phyloP scores from a whole-genome alignment of 148 eudicot genomes.

The Suaeda aralocaspica region DNA sequence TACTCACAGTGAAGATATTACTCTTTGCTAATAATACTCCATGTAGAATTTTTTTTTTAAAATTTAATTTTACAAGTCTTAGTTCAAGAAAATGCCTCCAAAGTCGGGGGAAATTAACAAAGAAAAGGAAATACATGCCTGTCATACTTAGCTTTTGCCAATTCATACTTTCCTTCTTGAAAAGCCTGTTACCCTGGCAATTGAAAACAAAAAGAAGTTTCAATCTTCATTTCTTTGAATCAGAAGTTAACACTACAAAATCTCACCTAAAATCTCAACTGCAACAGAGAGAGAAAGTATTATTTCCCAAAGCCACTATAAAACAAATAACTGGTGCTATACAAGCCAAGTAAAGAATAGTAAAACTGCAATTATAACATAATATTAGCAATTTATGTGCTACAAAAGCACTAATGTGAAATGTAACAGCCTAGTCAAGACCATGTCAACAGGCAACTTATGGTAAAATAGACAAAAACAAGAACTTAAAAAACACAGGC shows the following conservation, averaged over 20 bases:
- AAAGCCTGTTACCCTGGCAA: conserved; percentile 92
- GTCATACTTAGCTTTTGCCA: conserved; percentile 97
- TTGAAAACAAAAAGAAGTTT: conserved; percentile 11
- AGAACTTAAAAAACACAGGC: background rate
- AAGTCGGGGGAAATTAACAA: background rate
- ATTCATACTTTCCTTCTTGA: conserved; percentile 91
- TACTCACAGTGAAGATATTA: background rate
- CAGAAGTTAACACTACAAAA: background rate
- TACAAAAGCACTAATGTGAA: no score
- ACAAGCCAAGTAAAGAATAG: background rate
- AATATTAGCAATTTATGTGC: no score
- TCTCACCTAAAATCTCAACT: background rate
- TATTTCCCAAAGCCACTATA: background rate
- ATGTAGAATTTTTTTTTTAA: background rate
- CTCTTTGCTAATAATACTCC: background rate
- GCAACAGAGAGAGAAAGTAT: background rate
- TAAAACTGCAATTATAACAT: background rate
- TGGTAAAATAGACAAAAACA: background rate
- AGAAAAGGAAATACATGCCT: conserved; percentile 39
- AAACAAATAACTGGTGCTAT: background rate
- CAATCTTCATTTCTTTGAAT: conserved; percentile 4
- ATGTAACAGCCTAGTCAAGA: background rate
- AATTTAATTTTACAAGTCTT: background rate
- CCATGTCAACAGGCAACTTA: background rate
- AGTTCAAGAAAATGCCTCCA: background rate